Evolutionary conservation across 257 asterid species (phyloP).

Genomic region (Gentiana macrophylla): DNA sequence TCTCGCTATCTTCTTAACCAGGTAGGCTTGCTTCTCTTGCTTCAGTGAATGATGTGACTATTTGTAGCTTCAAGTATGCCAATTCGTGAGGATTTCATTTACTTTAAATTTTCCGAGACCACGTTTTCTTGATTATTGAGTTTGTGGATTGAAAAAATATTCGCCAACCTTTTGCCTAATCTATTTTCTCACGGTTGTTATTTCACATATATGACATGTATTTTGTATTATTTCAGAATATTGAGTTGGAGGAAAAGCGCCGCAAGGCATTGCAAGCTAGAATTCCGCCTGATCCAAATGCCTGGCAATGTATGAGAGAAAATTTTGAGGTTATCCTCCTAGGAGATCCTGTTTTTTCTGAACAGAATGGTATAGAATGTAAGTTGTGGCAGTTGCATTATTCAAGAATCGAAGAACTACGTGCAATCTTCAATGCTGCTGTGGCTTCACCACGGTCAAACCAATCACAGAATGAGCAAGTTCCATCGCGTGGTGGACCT

Average conservation of each 20-base stretch:
- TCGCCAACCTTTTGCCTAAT: neutral
- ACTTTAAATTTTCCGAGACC: too few relatives aligned
- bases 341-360: conserved; percentile 83
- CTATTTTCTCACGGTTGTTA: neutral
- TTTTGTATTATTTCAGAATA: conserved; percentile 35
- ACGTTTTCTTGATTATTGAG: too few relatives aligned
- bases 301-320: conserved; percentile 95
- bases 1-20: conserved; percentile 66
- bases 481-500: conserved; percentile 47
- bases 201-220: neutral
- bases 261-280: conserved; percentile 81
- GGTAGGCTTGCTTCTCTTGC: conserved; percentile 30
- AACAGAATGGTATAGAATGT: conserved; percentile 77
- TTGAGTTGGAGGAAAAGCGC: conserved; percentile 74
- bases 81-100: neutral
- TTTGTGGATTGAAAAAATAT: neutral
- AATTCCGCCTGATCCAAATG: conserved; percentile 82
- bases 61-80: neutral
- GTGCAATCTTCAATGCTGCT: conserved; percentile 66
- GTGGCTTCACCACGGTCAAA: conserved; percentile 45
- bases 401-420: conserved; percentile 82
- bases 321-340: conserved; percentile 85
- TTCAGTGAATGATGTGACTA: neutral
- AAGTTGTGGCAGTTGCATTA: conserved; percentile 94
- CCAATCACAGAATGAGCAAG: conserved; percentile 67